Evolutionary conservation across 225 moss, liverwort and hornwort species (phyloP).

Genomic region (Bryum argenteum): DNA sequence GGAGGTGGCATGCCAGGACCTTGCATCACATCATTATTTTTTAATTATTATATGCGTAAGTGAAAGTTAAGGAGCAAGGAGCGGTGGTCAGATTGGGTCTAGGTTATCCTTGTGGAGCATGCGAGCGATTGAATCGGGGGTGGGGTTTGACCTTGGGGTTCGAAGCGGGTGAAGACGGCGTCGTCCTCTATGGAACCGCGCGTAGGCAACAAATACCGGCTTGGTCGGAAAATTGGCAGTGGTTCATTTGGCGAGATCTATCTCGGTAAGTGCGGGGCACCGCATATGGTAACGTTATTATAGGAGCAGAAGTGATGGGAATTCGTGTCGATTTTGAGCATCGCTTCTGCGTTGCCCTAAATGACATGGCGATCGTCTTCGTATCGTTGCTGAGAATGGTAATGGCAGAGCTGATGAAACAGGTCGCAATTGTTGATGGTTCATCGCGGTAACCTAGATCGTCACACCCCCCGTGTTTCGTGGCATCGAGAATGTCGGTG

Average conservation of each 20-base stretch:
- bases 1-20: conserved; percentile 15
- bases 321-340: not conserved
- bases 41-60: not conserved
- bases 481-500: conserved; percentile 9
- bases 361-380: not conserved
- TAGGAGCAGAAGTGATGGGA: not conserved
- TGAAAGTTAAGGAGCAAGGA: not conserved
- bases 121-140: conserved; percentile 33
- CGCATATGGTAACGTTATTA: not conserved
- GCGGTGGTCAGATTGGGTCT: conserved; percentile 11
- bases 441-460: conserved; percentile 12
- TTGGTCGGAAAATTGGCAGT: conserved; percentile 94
- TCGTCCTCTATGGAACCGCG: conserved; percentile 79
- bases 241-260: conserved; percentile 94
- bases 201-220: conserved; percentile 83
- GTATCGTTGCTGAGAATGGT: not conserved
- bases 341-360: conserved; percentile 6
- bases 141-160: conserved; percentile 28
- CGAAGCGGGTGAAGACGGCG: conserved; percentile 35
- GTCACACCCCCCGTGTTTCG: not conserved
- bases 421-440: not conserved
- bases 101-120: conserved; percentile 38
- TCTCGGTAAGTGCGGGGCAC: conserved; percentile 58
- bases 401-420: not conserved
- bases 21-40: not conserved